Percentiles rank a stretch among this genome's conserved stretches.
Evolutionary conservation across 345 rosid genomes (phyloP).

Genomic region (Boechera stricta): DNA sequence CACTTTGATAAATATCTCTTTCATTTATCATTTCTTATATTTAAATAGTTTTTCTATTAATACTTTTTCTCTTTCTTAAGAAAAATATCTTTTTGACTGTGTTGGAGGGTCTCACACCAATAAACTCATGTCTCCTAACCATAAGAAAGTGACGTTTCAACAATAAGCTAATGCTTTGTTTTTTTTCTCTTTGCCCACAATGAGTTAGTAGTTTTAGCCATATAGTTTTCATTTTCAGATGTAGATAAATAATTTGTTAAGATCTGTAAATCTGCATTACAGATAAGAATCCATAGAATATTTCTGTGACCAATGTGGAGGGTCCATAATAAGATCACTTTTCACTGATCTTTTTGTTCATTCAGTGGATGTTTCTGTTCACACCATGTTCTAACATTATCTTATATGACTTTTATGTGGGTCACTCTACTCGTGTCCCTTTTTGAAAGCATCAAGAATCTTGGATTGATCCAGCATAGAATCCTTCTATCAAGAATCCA

Average conservation of each 20-base stretch:
- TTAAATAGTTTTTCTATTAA: neutral
- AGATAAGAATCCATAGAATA: neutral
- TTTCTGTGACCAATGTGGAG: neutral
- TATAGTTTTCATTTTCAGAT: neutral
- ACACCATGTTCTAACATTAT: conserved; percentile 9
- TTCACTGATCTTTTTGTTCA: neutral
- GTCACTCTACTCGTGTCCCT: conserved; percentile 16
- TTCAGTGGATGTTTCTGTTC: neutral
- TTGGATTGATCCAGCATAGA: neutral
- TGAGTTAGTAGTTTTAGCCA: neutral
- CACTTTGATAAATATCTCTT: neutral
- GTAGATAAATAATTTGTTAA: neutral
- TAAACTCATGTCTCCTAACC: conserved; percentile 1
- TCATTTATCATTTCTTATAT: neutral
- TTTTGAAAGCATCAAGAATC: neutral
- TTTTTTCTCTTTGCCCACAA: conserved; percentile 4
- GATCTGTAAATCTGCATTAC: neutral
- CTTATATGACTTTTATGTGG: conserved; percentile 7
- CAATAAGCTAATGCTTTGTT: neutral
- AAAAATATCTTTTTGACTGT: neutral
- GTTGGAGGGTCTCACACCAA: conserved; percentile 16
- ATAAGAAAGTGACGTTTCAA: conserved; percentile 34
- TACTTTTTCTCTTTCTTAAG: neutral
- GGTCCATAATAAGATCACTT: neutral
- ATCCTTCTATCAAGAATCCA: conserved; percentile 7